Evolutionary conservation across 1,284 basidiomycete species (phyloP), one percentile per base, ranked within the genome.

Genomic region (Cryptococcus neoformans): DNA sequence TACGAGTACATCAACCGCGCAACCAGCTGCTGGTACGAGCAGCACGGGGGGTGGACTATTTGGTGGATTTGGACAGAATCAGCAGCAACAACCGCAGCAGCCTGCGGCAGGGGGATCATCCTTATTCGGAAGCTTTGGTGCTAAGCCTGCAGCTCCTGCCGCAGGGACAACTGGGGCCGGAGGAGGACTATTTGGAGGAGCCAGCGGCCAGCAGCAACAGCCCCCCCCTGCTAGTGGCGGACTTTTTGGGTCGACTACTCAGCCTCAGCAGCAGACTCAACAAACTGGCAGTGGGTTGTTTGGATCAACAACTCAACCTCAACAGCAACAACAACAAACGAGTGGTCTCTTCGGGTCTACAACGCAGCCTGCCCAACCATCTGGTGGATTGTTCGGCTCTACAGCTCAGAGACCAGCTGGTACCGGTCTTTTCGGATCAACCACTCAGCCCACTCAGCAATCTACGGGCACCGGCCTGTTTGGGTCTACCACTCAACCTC

Each of bases 211-310:
- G 56, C 28, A 76, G 73, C 58, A 64, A 67, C 8, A 60, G 62
- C 14, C 60, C 62, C n/a, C 63, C 68, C 36, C 62, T 75, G n/a
- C 49, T 45, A 42, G 42, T 40, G 45, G 44, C 28, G 52, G 63
- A 17, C 44, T 60, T 21, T 59, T 60, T 49, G 60, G 60, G 17
- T 50, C 50, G 17, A 48, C 49, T 50, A 38, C 67, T 58, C 54
- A 44, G 60, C 17, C 61, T 65, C 36, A 70, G 72, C 10, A 50
- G 56, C 34, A 76, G 73, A 58, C 64, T 65, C 9, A 60, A 62
- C n/a, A 62, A 63, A 12, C 63, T 68, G 51, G 45, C 35, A 41
- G 46, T 41, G 53, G 63, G 17, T 41, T 60, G 38, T 60, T 60
- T 51, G 61, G 61, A 10, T 54, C 53, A 7, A 54, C 45, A 37